A percentile compares a stretch with the other conserved stretches of the same genome.
Evolutionary conservation across 23 red algal species (phyloP).

Genomic region (Cyanidium caldarium): DNA sequence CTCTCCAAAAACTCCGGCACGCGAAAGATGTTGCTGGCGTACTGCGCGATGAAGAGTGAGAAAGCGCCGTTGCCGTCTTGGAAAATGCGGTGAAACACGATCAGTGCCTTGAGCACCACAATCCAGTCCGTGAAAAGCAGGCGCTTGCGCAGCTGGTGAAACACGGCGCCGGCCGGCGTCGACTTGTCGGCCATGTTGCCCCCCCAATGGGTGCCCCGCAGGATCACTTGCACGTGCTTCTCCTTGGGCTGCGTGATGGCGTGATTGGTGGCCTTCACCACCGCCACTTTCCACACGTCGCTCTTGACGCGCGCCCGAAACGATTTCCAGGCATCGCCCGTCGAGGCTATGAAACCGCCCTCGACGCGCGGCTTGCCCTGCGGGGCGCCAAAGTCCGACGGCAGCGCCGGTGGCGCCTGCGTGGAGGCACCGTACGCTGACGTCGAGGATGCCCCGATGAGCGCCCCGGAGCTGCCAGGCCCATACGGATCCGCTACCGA

Average conservation of each 20-base stretch:
- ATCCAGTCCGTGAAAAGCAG: constrained; percentile 58
- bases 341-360: constrained; percentile 5
- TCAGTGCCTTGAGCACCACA: constrained; percentile 62
- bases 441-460: no score
- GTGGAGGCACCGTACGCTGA: no score
- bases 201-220: constrained; percentile 71
- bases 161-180: constrained; percentile 57
- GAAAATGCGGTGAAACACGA: constrained; percentile 91
- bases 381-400: neutral
- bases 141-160: constrained; percentile 84
- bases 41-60: constrained; percentile 38
- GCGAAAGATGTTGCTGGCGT: constrained; percentile 43
- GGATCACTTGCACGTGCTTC: constrained; percentile 83
- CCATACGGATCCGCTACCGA: no score
- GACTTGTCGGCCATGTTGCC: constrained; percentile 74
- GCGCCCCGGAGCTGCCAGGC: no score
- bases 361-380: neutral
- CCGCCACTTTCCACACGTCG: constrained; percentile 81
- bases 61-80: constrained; percentile 85
- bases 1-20: constrained; percentile 41
- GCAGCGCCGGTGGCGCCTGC: neutral
- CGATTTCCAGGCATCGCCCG: constrained; percentile 8
- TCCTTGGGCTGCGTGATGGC: constrained; percentile 50
- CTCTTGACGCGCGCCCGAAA: constrained; percentile 44
- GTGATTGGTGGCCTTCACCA: constrained; percentile 87